Conservation (phyloP, 805 yeast species). For the Kazachstania martiniae region DNA sequence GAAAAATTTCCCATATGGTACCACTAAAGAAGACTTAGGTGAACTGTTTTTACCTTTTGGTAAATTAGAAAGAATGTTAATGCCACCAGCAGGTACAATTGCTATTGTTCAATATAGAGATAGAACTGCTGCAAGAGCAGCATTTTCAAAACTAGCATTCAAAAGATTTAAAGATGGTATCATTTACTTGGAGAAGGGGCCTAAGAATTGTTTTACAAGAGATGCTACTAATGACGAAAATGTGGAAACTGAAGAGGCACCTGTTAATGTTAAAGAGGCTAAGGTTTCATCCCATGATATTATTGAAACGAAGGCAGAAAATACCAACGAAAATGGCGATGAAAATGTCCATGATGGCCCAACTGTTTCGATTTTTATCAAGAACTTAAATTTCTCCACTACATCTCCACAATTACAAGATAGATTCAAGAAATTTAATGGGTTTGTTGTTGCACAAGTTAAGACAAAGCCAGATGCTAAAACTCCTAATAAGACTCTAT, state of each 20-base stretch:
- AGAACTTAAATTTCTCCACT: constrained; percentile 84
- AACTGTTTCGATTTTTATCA: constrained; percentile 80
- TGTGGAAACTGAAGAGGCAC: constrained; percentile 21
- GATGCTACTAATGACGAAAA: constrained; percentile 37
- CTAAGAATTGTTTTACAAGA: constrained; percentile 62
- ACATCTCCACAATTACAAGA: constrained; percentile 44
- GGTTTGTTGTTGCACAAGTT: constrained; percentile 73
- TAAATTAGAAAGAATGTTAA: constrained; percentile 61
- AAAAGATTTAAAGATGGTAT: constrained; percentile 82
- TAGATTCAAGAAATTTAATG: constrained; percentile 59
- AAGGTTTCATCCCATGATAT: constrained; percentile 19
- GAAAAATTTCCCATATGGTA: constrained; percentile 86
- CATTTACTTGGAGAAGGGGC: constrained; percentile 88
- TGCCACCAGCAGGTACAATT: constrained; percentile 96
- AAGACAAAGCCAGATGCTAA: constrained; percentile 84
- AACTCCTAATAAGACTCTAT: constrained; percentile 49
- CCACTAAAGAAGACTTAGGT: constrained; percentile 67
- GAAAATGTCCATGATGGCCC: constrained; percentile 46
- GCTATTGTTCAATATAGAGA: constrained; percentile 88
- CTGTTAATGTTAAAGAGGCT: no score
- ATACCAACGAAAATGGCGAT: constrained; percentile 32
- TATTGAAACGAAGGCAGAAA: constrained; percentile 31
- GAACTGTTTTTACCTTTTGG: constrained; percentile 78
- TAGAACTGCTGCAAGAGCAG: constrained; percentile 74
- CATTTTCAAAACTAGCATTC: constrained; percentile 79